Conservation (phyloP, 768 basidiomycete genomes). For the Auriscalpium microsporum region DNA sequence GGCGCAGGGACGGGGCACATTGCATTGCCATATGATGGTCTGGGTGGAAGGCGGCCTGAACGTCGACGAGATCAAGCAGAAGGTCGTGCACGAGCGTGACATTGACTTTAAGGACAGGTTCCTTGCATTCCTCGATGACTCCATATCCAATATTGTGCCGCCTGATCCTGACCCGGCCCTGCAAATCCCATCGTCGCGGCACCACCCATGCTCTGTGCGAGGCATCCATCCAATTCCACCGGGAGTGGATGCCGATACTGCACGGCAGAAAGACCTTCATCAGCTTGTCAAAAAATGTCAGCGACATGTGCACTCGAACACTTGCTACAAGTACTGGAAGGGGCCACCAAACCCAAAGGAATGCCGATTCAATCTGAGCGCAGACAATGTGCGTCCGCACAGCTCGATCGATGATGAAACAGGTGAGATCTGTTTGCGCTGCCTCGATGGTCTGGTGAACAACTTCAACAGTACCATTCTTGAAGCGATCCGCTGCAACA, state of each 20-base stretch:
- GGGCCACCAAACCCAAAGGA: conserved; percentile 13
- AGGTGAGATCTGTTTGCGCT: conserved; percentile 25
- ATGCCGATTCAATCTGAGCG: conserved; percentile 24
- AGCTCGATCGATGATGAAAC: conserved; percentile 23
- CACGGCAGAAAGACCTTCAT: background rate
- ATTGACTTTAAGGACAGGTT: conserved; percentile 14
- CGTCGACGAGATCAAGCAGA: background rate
- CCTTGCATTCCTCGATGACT: conserved; percentile 20
- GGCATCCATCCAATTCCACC: background rate
- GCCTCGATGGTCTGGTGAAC: conserved; percentile 34
- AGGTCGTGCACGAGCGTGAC: background rate
- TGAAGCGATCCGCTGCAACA: conserved; percentile 28
- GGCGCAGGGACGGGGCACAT: conserved; percentile 29
- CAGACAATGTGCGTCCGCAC: background rate
- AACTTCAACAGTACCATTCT: conserved; percentile 27
- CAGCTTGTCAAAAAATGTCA: conserved; percentile 23
- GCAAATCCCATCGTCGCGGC: background rate
- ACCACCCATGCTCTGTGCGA: background rate
- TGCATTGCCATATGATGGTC: conserved; percentile 34
- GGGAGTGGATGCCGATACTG: background rate
- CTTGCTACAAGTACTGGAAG: conserved; percentile 33
- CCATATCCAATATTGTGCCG: conserved; percentile 21
- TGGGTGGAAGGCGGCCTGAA: conserved; percentile 24
- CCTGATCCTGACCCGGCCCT: background rate
- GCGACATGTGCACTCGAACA: conserved; percentile 24